Evolutionary conservation across 345 rosid species (phyloP), one percentile per base, ranked within the genome.

Genomic region (Gossypium ekmanianum): DNA sequence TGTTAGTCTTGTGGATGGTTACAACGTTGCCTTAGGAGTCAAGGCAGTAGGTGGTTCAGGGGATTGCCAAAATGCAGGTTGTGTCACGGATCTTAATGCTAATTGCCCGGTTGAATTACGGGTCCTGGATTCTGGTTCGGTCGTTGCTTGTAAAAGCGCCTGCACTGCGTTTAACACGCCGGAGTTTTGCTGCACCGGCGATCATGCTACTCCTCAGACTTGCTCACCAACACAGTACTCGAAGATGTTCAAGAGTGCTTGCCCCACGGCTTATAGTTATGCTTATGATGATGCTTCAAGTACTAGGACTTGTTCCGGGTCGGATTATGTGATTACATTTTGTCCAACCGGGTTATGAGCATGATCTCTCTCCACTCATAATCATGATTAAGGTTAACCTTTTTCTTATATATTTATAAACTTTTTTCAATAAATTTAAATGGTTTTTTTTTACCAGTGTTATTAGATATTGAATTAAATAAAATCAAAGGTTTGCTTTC

Each of bases 221-320:
- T 94, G 98, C 81, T 66, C 87, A 8, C 97, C 98, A 43, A 82
- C 96, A 1, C 84, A 83, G 73, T 92, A 89, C 85, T 92, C 97
- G 47, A 79, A 48, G 64, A 29, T 89, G 88, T 94, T 94, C 77
- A 94, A 94, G 85, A 80, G 72, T 13, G 97, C 97, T 41, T 92
- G 98, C 67, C 97, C 94, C 16, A 79, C 89, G 10, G 98, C 97
- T 9, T 94, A 94, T 11, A 94, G 97, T 29, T 94, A 92, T 26
- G 97, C 97, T 3, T 94, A 92, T 48, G 98, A 94, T 72, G 98
- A 92, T 63, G 94, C 93, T 0, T 78, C 95, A 0, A 94, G 97
- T 59, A 94, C 94, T 9, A 77, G 89, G 75, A 92, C 97, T 59
- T 94, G 98, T n/a, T 62, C 97, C 12, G 90, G 97, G 11, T 77